A percentile compares a stretch with the other conserved stretches of the same genome.
These are phyloP conservation scores for Lasiosphaeria hispida DNA, from an alignment of 495 filamentous ascomycete genomes.

Conservation along the genomic window DNA sequence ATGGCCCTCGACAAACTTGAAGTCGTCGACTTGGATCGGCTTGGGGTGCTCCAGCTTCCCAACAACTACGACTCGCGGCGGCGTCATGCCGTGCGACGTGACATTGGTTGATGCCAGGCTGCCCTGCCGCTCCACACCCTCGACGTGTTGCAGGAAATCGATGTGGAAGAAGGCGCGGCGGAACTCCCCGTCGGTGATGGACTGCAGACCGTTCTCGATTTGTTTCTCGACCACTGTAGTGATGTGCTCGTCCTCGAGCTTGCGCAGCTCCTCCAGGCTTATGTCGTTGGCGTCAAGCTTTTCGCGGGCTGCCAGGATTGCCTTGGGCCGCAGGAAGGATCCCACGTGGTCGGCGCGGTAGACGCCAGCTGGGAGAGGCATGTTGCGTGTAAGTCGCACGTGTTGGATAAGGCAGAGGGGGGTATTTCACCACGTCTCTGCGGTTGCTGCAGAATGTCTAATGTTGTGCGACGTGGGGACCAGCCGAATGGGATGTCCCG, in stretches of 20 bases:
- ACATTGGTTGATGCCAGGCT: conserved; percentile 42
- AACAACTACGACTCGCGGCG: conserved; percentile 44
- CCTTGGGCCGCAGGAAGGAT: conserved; percentile 43
- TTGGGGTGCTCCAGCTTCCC: conserved; percentile 45
- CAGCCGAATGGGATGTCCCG: too few species aligned
- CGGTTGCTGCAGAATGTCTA: too few species aligned
- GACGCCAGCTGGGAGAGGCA: conserved; percentile 48
- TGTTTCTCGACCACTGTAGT: conserved; percentile 59
- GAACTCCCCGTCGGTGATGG: conserved; percentile 72
- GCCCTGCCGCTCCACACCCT: conserved; percentile 44
- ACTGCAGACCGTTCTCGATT: conserved; percentile 59
- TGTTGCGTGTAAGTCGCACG: conserved; percentile 14
- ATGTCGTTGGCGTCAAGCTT: conserved; percentile 48
- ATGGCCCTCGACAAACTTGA: conserved; percentile 53
- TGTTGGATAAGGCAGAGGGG: too few species aligned
- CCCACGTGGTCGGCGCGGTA: conserved; percentile 52
- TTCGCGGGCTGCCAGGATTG: conserved; percentile 40
- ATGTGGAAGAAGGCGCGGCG: conserved; percentile 53
- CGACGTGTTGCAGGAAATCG: conserved; percentile 45
- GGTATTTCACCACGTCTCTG: too few species aligned
- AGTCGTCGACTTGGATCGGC: conserved; percentile 58
- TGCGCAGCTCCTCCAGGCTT: conserved; percentile 39
- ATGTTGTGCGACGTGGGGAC: too few species aligned
- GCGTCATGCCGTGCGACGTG: conserved; percentile 41
- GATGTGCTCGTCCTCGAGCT: conserved; percentile 65